phyloP scores from a whole-genome alignment of 1,139 yeast species.

The Kodamaea sp. region DNA sequence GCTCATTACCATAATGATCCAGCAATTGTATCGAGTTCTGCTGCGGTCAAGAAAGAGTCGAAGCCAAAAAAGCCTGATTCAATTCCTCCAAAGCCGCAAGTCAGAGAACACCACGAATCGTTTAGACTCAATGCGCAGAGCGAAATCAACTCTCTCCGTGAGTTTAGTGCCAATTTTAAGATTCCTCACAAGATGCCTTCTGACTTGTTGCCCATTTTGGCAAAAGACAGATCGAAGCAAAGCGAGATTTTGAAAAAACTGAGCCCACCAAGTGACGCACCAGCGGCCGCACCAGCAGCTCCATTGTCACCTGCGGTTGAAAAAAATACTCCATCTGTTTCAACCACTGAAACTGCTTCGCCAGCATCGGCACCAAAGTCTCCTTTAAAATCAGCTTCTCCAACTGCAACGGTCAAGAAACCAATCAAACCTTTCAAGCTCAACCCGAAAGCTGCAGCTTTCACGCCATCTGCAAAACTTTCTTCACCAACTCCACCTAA shows the following conservation, averaged over 20 bases:
- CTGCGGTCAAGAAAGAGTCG: slow-evolving; percentile 17
- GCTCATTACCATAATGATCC: slow-evolving; percentile 71
- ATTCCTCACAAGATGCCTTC: slow-evolving; percentile 70
- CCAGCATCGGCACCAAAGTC: slow-evolving; percentile 3
- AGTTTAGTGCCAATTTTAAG: slow-evolving; percentile 80
- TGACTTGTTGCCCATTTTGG: slow-evolving; percentile 70
- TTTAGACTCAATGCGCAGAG: slow-evolving; percentile 54
- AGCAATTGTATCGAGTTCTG: slow-evolving; percentile 63
- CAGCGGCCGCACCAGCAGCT: slow-evolving; percentile 2
- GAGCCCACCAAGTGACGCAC: slow-evolving; percentile 16
- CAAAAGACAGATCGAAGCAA: slow-evolving; percentile 65
- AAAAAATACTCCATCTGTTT: slow-evolving; percentile 4
- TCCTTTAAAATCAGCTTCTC: slow-evolving; percentile 2
- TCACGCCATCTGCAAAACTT: slow-evolving; percentile 51
- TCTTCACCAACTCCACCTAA: slow-evolving; percentile 32
- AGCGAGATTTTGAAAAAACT: slow-evolving; percentile 51
- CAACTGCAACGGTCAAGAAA: slow-evolving; percentile 22
- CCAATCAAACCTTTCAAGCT: slow-evolving; percentile 60
- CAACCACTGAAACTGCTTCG: slow-evolving; percentile 6
- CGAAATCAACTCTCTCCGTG: slow-evolving; percentile 75
- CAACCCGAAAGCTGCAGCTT: slow-evolving; percentile 68
- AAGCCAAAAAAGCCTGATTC: slow-evolving; percentile 6
- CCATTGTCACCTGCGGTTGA: slow-evolving; percentile 14
- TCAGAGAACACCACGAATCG: slow-evolving; percentile 30
- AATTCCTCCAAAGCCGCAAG: slow-evolving; percentile 33